Conservation (phyloP, 805 yeast genomes). For the Scheffersomyces spartinae region DNA sequence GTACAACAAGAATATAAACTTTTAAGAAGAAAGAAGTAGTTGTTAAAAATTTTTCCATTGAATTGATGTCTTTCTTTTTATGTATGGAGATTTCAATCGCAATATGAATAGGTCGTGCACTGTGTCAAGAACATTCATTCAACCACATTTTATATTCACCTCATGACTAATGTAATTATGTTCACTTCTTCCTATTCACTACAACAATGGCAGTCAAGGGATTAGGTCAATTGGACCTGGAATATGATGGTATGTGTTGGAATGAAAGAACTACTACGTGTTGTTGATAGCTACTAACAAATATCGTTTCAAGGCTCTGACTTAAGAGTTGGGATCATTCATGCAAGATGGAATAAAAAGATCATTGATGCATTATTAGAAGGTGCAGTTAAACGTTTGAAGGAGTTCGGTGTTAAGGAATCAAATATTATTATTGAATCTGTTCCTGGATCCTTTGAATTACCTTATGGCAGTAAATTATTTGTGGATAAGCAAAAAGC, state of each 20-base stretch:
- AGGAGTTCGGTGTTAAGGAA: conserved; percentile 56
- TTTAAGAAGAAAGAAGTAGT: too few species aligned
- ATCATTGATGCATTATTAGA: conserved; percentile 70
- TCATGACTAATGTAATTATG: too few species aligned
- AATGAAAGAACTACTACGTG: conserved; percentile 1
- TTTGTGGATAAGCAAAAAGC: conserved; percentile 33
- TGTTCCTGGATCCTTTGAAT: conserved; percentile 92
- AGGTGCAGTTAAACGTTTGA: conserved; percentile 59
- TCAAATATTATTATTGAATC: conserved; percentile 71
- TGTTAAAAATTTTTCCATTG: too few species aligned
- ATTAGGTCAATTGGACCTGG: conserved; percentile 59
- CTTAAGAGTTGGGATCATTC: conserved; percentile 74
- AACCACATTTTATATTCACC: too few species aligned
- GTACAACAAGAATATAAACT: too few species aligned
- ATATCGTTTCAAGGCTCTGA: conserved; percentile 25
- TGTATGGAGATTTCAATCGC: too few species aligned
- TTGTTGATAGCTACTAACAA: not conserved
- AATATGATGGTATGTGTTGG: conserved; percentile 43
- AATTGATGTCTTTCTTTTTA: too few species aligned
- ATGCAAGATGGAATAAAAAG: conserved; percentile 87
- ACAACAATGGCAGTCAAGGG: conserved; percentile 82
- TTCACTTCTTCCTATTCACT: too few species aligned
- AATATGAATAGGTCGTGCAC: too few species aligned
- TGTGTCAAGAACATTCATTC: too few species aligned
- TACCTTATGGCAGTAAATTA: conserved; percentile 69